Conservation (phyloP, 768 basidiomycete species). For the Pleurotus tuber-regium region DNA sequence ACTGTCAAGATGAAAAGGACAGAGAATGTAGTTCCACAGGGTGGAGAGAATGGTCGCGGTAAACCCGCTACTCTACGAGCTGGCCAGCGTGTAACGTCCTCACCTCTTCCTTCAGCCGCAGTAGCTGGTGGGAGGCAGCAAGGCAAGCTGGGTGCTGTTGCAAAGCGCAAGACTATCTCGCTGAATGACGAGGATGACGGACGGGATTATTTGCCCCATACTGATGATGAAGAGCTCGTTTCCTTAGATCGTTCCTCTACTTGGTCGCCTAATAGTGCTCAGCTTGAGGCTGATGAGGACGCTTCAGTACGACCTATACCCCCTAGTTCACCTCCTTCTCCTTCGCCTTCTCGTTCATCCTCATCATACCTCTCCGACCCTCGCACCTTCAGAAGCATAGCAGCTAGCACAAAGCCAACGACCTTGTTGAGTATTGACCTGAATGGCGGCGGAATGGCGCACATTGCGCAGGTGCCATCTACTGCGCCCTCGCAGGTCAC, state of each 20-base stretch:
- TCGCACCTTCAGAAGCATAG: conserved; percentile 77
- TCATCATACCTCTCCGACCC: conserved; percentile 82
- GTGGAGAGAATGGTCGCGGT: conserved; percentile 32
- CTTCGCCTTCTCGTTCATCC: conserved; percentile 80
- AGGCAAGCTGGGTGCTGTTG: conserved; percentile 29
- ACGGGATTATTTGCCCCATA: conserved; percentile 31
- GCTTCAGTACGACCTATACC: conserved; percentile 89
- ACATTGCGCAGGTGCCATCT: conserved; percentile 83
- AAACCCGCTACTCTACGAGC: conserved; percentile 30
- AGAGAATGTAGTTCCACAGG: neutral
- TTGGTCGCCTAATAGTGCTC: conserved; percentile 73
- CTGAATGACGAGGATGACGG: conserved; percentile 55
- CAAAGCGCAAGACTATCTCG: conserved; percentile 59
- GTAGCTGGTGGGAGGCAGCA: conserved; percentile 26
- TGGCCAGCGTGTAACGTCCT: conserved; percentile 40
- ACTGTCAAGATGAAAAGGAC: conserved; percentile 55
- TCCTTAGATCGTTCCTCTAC: conserved; percentile 63
- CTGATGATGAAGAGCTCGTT: conserved; percentile 45
- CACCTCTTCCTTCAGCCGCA: conserved; percentile 36
- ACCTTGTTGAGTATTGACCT: conserved; percentile 90
- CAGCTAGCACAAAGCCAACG: conserved; percentile 92
- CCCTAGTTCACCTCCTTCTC: conserved; percentile 85
- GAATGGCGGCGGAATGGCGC: conserved; percentile 71
- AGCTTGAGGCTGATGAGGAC: conserved; percentile 87
- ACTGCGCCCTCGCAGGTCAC: conserved; percentile 53